phyloP scores from a whole-genome alignment of 2,329 filamentous ascomycete genomes.

The Fusarium ramigenum region DNA sequence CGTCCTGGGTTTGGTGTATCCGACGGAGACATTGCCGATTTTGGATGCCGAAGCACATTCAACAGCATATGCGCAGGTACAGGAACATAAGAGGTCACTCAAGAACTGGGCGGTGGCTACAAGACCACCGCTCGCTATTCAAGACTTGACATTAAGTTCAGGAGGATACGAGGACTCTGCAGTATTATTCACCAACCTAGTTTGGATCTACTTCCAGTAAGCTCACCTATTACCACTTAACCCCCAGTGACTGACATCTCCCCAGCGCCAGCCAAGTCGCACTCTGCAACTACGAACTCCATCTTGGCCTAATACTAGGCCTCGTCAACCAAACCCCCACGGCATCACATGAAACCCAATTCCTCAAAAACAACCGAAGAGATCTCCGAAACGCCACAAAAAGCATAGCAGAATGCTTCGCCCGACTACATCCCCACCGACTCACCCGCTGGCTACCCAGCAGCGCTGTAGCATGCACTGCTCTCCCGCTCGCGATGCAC shows the following conservation, averaged over 20 bases:
- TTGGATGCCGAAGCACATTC: conserved; percentile 16
- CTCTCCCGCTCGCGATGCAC: conserved; percentile 31
- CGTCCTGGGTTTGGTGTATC: conserved; percentile 27
- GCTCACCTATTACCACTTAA: too few relatives aligned
- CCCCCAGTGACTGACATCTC: not conserved
- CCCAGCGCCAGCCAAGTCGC: conserved; percentile 25
- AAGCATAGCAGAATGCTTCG: conserved; percentile 29
- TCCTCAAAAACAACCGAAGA: conserved; percentile 26
- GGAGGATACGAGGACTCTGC: conserved; percentile 20
- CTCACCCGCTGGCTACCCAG: conserved; percentile 31
- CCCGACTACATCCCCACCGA: conserved; percentile 10
- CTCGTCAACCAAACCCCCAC: conserved; percentile 1
- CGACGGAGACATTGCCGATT: conserved; percentile 16
- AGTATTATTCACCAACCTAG: conserved; percentile 28
- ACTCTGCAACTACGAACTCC: conserved; percentile 29
- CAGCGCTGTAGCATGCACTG: conserved; percentile 33
- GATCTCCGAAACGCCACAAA: conserved; percentile 25
- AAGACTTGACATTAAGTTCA: conserved; percentile 2
- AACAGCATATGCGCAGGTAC: conserved; percentile 13
- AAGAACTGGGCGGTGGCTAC: conserved; percentile 18
- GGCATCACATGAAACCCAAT: not conserved
- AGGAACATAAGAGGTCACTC: conserved; percentile 16
- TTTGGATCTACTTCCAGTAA: conserved; percentile 40
- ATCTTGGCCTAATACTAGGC: conserved; percentile 25
- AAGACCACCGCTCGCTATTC: conserved; percentile 13